A percentile compares a stretch with the other conserved stretches of the same genome.
These are phyloP conservation scores for Camellia oleifera DNA, from an alignment of 179 eudicot species.

Conservation along the genomic window DNA sequence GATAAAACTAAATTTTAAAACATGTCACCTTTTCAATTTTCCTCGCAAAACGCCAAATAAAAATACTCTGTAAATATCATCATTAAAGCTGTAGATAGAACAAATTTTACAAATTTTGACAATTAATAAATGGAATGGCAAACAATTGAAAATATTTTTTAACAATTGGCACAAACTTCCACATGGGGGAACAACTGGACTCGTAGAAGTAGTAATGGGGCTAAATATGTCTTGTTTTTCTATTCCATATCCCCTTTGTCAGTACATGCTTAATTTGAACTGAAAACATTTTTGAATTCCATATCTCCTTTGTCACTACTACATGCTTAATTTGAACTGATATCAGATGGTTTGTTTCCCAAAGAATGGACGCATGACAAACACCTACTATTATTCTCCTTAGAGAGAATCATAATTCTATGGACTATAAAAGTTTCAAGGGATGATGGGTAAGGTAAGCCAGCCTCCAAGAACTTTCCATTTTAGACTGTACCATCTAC, in stretches of 20 bases:
- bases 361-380: neutral
- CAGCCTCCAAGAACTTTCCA: neutral
- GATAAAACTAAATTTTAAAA: no score
- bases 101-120: no score
- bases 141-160: neutral
- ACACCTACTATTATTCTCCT: neutral
- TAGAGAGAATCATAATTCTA: neutral
- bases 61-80: no score
- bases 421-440: neutral
- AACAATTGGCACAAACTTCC: constrained; percentile 14
- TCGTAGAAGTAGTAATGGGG: neutral
- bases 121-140: no score
- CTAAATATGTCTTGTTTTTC: neutral
- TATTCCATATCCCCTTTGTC: constrained; percentile 1
- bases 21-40: no score
- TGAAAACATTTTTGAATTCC: neutral
- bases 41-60: no score
- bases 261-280: neutral
- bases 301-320: neutral
- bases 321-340: constrained; percentile 3
- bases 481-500: neutral
- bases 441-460: neutral
- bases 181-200: constrained; percentile 23
- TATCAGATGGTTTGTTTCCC: constrained; percentile 11
- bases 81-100: no score